phyloP scores from a whole-genome alignment of 495 filamentous ascomycete species.

The Podospora comata region DNA sequence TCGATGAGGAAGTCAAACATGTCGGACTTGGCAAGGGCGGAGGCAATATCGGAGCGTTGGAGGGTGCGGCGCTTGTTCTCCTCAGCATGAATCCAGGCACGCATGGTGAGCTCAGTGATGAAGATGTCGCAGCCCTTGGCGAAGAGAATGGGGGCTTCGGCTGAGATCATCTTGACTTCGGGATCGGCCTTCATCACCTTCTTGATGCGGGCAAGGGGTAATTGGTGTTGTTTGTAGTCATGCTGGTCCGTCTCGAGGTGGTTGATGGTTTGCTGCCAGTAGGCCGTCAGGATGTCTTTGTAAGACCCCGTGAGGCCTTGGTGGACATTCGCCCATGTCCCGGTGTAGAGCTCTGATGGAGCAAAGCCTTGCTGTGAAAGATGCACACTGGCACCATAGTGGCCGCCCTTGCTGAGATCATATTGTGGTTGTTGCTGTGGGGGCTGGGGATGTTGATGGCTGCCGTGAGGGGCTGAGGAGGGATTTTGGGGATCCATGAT shows the following conservation, averaged over 20 bases:
- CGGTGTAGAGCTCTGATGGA: slow-evolving; percentile 85
- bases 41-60: slow-evolving; percentile 93
- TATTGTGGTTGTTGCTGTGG: slow-evolving; percentile 54
- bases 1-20: slow-evolving; percentile 99
- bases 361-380: slow-evolving; percentile 70
- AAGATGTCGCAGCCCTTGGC: slow-evolving; percentile 99
- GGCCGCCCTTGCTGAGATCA: slow-evolving; percentile 76
- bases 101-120: slow-evolving; percentile 98
- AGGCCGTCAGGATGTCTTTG: slow-evolving; percentile 94
- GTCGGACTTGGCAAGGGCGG: slow-evolving; percentile 91
- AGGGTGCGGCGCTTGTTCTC: slow-evolving; percentile 97
- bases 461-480: slow-evolving; percentile 35
- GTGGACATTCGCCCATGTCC: slow-evolving; percentile 95
- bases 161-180: slow-evolving; percentile 99
- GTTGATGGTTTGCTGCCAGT: slow-evolving; percentile 97
- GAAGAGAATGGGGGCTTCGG: slow-evolving; percentile 95
- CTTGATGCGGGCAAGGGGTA: slow-evolving; percentile 95
- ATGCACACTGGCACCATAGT: slow-evolving; percentile 81
- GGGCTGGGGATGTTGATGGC: slow-evolving; percentile 5
- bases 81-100: slow-evolving; percentile 99
- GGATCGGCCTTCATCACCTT: slow-evolving; percentile 99
- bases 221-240: slow-evolving; percentile 96
- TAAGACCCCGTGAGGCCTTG: slow-evolving; percentile 92
- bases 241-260: slow-evolving; percentile 92
- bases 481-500: slow-evolving; percentile 51